Conservation (phyloP, 805 yeast species). For the Starmerella etchellsii region DNA sequence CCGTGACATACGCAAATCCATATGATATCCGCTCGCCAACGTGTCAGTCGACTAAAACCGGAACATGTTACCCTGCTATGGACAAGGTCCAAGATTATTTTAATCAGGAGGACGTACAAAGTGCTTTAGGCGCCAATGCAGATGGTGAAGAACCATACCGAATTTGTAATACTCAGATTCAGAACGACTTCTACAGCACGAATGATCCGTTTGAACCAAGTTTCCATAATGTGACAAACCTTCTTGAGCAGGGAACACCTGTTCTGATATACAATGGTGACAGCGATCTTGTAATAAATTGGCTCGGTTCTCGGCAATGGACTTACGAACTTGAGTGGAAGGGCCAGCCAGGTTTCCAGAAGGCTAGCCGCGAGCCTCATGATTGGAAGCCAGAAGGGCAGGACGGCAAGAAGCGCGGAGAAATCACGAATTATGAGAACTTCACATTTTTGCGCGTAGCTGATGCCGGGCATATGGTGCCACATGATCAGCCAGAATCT, state of each 20-base stretch:
- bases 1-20: conserved; percentile 38
- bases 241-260: conserved; percentile 61
- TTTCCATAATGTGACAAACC: conserved; percentile 52
- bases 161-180: conserved; percentile 62
- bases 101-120: conserved; percentile 42
- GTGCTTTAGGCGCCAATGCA: conserved; percentile 41
- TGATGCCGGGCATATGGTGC: conserved; percentile 90
- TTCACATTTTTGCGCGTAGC: conserved; percentile 67
- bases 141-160: conserved; percentile 37
- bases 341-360: conserved; percentile 31
- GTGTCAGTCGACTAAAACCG: conserved; percentile 45
- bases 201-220: conserved; percentile 83
- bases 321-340: conserved; percentile 52
- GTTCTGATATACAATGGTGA: conserved; percentile 89
- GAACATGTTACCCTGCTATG: conserved; percentile 44
- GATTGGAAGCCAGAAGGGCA: conserved; percentile 20
- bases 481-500: conserved; percentile 69
- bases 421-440: conserved; percentile 51
- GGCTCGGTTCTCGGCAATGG: conserved; percentile 92
- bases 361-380: conserved; percentile 34
- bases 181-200: conserved; percentile 38
- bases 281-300: conserved; percentile 88
- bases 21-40: conserved; percentile 48
- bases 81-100: conserved; percentile 40
- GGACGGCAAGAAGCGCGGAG: conserved; percentile 41